A percentile compares a stretch with the other conserved stretches of the same genome.
Evolutionary conservation across 2,329 filamentous ascomycete species (phyloP).

Genomic region (Allantophomopsis lycopodina): DNA sequence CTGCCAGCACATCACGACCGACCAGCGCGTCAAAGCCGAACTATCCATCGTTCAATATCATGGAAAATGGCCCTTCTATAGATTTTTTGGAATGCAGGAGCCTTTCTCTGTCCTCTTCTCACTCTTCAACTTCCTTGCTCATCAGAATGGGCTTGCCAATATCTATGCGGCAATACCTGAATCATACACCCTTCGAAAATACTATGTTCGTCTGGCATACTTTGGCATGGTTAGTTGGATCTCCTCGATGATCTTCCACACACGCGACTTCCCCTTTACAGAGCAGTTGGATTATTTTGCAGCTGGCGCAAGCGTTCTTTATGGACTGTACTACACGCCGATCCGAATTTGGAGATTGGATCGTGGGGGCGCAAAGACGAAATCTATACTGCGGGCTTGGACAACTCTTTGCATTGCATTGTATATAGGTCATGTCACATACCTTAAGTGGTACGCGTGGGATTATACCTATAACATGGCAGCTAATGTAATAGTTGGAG

Average conservation of each 20-base stretch:
- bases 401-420: conserved; percentile 55
- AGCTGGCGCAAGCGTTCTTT: conserved; percentile 79
- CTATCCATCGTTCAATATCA: conserved; percentile 80
- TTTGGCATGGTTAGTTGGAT: conserved; percentile 75
- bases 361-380: conserved; percentile 24
- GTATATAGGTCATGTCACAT: conserved; percentile 67
- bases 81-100: conserved; percentile 87
- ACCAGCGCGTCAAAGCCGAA: conserved; percentile 49
- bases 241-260: conserved; percentile 87
- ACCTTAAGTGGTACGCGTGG: conserved; percentile 77
- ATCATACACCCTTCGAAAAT: conserved; percentile 63
- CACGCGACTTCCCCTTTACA: conserved; percentile 69
- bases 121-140: conserved; percentile 78
- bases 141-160: conserved; percentile 61
- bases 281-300: conserved; percentile 96
- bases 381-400: conserved; percentile 54
- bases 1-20: conserved; percentile 87
- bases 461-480: conserved; percentile 98
- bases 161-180: conserved; percentile 57
- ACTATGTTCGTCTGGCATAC: conserved; percentile 69
- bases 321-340: conserved; percentile 76
- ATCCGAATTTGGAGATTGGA: conserved; percentile 79
- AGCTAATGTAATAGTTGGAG: conserved; percentile 74
- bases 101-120: conserved; percentile 90
- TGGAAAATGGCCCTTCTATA: conserved; percentile 95